phyloP scores from a whole-genome alignment of 2,329 filamentous ascomycete species.

The Seiridium unicorne region DNA sequence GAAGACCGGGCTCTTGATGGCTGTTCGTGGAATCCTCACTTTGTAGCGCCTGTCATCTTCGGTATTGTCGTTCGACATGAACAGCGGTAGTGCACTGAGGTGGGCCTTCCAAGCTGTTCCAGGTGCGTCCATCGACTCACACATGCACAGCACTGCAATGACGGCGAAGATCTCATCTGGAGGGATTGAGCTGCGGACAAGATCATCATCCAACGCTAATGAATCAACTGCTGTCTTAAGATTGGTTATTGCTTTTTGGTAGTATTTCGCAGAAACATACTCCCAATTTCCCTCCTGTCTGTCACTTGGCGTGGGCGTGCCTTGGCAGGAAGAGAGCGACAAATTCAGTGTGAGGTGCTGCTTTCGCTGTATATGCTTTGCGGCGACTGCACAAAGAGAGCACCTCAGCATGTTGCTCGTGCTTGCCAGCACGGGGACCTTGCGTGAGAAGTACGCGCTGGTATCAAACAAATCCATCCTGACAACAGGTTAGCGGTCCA shows the following conservation, averaged over 20 bases:
- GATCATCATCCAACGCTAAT: background rate
- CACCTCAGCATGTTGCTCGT: constrained; percentile 44
- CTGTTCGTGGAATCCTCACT: background rate
- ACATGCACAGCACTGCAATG: constrained; percentile 65
- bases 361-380: constrained; percentile 37
- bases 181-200: background rate
- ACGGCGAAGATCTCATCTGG: constrained; percentile 59
- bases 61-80: constrained; percentile 45
- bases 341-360: too few species aligned
- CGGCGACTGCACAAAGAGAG: constrained; percentile 59
- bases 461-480: constrained; percentile 52
- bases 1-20: constrained; percentile 43
- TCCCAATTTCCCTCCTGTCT: background rate
- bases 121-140: constrained; percentile 66
- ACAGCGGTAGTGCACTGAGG: constrained; percentile 62
- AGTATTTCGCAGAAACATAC: background rate
- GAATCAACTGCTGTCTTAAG: background rate
- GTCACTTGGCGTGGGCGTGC: background rate
- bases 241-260: background rate
- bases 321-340: background rate
- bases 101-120: constrained; percentile 63
- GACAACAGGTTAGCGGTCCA: background rate
- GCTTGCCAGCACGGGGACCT: constrained; percentile 57
- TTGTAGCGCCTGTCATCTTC: constrained; percentile 22
- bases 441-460: constrained; percentile 58